Evolutionary conservation across 2,329 filamentous ascomycete genomes (phyloP).

Genomic region (Simplicillium sp.): DNA sequence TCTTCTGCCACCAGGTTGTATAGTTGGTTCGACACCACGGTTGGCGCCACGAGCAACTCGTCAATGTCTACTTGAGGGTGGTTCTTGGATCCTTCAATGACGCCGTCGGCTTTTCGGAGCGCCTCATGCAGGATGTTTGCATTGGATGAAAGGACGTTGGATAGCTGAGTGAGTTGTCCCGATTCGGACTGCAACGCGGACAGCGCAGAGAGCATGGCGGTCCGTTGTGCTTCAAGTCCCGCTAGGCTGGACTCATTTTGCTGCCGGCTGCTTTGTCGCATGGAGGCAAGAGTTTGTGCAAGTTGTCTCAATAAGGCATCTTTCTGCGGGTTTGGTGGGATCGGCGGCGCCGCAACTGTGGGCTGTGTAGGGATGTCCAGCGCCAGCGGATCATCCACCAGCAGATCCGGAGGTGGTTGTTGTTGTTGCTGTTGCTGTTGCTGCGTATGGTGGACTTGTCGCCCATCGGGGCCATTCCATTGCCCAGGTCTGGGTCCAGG

Average conservation of each 20-base stretch:
- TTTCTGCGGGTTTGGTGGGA: constrained; percentile 93
- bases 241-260: constrained; percentile 68
- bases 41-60: constrained; percentile 86
- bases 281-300: constrained; percentile 56
- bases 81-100: constrained; percentile 63
- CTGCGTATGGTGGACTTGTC: constrained; percentile 18
- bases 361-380: constrained; percentile 37
- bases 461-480: constrained; percentile 7
- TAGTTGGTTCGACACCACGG: constrained; percentile 84
- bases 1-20: constrained; percentile 88
- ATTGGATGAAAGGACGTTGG: constrained; percentile 64
- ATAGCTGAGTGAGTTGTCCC: constrained; percentile 59
- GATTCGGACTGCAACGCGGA: constrained; percentile 65
- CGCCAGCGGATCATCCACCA: constrained; percentile 48
- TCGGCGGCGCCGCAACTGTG: constrained; percentile 63
- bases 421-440: constrained; percentile 13
- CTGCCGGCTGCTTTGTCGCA: constrained; percentile 57
- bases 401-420: constrained; percentile 34
- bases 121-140: constrained; percentile 68
- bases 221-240: constrained; percentile 69
- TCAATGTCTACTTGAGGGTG: constrained; percentile 71
- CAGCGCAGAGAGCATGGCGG: constrained; percentile 64
- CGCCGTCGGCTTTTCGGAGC: constrained; percentile 66
- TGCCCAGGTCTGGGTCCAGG: constrained; percentile 8
- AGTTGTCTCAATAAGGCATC: constrained; percentile 75